A percentile compares a stretch with the other conserved stretches of the same genome.
Conservation (phyloP, 2,329 filamentous ascomycete genomes). For the Microcera coccophila region DNA sequence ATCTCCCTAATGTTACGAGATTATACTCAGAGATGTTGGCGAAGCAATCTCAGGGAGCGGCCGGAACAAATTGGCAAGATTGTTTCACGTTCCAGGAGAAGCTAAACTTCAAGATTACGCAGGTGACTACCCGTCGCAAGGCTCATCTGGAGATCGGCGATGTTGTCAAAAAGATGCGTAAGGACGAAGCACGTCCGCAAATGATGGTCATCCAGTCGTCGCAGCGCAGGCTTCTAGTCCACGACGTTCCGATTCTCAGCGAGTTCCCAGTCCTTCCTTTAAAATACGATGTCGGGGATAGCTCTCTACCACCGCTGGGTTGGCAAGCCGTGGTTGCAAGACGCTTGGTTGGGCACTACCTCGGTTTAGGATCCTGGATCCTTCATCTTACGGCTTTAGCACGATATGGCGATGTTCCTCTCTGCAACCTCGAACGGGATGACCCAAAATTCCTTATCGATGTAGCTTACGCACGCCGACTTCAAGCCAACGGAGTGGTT, state of each 20-base stretch:
- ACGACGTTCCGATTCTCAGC: slow-evolving; percentile 78
- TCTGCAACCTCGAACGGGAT: slow-evolving; percentile 93
- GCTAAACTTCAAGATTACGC: slow-evolving; percentile 78
- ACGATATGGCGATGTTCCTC: slow-evolving; percentile 85
- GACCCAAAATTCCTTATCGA: slow-evolving; percentile 95
- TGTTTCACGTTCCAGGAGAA: slow-evolving; percentile 84
- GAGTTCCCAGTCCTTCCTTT: slow-evolving; percentile 82
- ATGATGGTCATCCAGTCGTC: slow-evolving; percentile 90
- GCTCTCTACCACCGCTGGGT: slow-evolving; percentile 81
- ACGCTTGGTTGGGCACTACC: slow-evolving; percentile 80
- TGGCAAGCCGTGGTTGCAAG: slow-evolving; percentile 91
- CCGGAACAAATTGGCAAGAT: slow-evolving; percentile 69
- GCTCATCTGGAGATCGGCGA: slow-evolving; percentile 85
- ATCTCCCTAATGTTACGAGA: slow-evolving; percentile 84
- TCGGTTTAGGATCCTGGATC: slow-evolving; percentile 91
- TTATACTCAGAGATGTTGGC: slow-evolving; percentile 77
- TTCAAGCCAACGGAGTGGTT: slow-evolving; percentile 89
- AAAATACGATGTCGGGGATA: slow-evolving; percentile 77
- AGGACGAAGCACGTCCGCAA: slow-evolving; percentile 74
- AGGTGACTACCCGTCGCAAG: slow-evolving; percentile 86
- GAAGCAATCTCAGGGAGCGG: slow-evolving; percentile 61
- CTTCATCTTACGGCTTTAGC: slow-evolving; percentile 82
- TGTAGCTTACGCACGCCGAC: slow-evolving; percentile 82
- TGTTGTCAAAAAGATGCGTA: slow-evolving; percentile 82
- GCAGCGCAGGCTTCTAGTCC: slow-evolving; percentile 72